These are phyloP conservation scores for Heliocybe sulcata DNA, from an alignment of 1,284 basidiomycete genomes.

Conservation along the genomic window DNA sequence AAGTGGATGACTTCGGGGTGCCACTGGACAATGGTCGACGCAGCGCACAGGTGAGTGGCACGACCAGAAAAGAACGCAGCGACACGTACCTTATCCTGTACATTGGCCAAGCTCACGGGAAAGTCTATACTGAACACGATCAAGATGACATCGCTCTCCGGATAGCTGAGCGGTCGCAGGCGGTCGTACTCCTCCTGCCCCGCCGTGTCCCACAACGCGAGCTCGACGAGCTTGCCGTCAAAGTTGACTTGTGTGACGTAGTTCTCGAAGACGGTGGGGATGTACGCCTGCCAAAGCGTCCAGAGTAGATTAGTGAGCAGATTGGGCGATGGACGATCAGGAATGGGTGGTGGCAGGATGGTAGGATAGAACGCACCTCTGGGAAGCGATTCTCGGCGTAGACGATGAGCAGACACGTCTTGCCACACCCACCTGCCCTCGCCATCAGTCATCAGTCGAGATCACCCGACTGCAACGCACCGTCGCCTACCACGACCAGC, in stretches of 20 bases:
- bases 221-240: constrained; percentile 87
- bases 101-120: constrained; percentile 90
- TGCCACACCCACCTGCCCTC: constrained; percentile 64
- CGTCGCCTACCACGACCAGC: constrained; percentile 86
- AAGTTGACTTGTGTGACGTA: constrained; percentile 87
- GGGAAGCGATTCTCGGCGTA: constrained; percentile 98
- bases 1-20: constrained; percentile 97
- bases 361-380: constrained; percentile 62
- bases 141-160: constrained; percentile 94
- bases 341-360: constrained; percentile 3
- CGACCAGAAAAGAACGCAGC: constrained; percentile 1
- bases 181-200: constrained; percentile 98
- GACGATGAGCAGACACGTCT: constrained; percentile 90
- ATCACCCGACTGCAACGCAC: constrained; percentile 32
- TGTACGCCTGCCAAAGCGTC: constrained; percentile 64
- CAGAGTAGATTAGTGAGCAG: constrained; percentile 3
- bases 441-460: neutral
- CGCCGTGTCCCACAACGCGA: constrained; percentile 97
- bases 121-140: constrained; percentile 98
- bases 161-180: constrained; percentile 89
- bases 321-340: constrained; percentile 4
- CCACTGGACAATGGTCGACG: constrained; percentile 54
- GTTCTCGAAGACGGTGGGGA: constrained; percentile 98
- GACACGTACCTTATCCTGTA: constrained; percentile 78
- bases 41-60: constrained; percentile 1